These are phyloP conservation scores for Lachnum nothofagi DNA, from an alignment of 2,329 filamentous ascomycete genomes.

Conservation along the genomic window DNA sequence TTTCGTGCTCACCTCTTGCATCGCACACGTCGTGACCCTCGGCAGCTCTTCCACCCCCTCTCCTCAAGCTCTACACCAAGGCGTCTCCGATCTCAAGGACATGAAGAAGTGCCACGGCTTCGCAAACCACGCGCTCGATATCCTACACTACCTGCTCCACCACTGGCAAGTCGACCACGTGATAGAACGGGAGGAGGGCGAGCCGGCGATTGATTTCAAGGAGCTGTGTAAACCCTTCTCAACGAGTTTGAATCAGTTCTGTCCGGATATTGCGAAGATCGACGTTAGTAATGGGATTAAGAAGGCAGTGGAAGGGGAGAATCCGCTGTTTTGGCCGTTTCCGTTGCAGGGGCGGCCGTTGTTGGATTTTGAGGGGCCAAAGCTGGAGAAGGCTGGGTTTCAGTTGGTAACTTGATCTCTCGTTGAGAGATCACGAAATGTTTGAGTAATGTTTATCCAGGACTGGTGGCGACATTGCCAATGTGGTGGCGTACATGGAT, in stretches of 20 bases:
- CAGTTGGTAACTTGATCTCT: background rate
- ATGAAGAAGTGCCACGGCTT: slow-evolving; percentile 46
- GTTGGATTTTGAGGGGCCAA: slow-evolving; percentile 6
- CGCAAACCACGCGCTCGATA: slow-evolving; percentile 32
- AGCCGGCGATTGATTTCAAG: slow-evolving; percentile 34
- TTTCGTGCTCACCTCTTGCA: slow-evolving; percentile 28
- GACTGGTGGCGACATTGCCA: no score
- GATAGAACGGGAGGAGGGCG: slow-evolving; percentile 32
- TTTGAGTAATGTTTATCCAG: no score
- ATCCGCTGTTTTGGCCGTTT: slow-evolving; percentile 30
- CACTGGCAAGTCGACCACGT: slow-evolving; percentile 55
- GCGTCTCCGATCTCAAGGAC: slow-evolving; percentile 53
- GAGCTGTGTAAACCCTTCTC: slow-evolving; percentile 25
- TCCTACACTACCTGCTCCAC: slow-evolving; percentile 51
- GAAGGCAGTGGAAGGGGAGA: slow-evolving; percentile 5
- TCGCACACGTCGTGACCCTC: slow-evolving; percentile 25
- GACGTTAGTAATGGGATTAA: slow-evolving; percentile 32
- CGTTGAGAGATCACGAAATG: no score
- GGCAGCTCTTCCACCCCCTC: slow-evolving; percentile 25
- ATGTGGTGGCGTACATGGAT: no score
- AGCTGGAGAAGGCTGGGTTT: slow-evolving; percentile 20
- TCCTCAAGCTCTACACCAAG: slow-evolving; percentile 44
- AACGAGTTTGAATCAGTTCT: slow-evolving; percentile 24
- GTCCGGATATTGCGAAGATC: slow-evolving; percentile 17
- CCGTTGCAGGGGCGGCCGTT: slow-evolving; percentile 29